These are phyloP conservation scores for Globisporangium carolinianum DNA, from an alignment of 352 stramenopile genomes.

Conservation along the genomic window DNA sequence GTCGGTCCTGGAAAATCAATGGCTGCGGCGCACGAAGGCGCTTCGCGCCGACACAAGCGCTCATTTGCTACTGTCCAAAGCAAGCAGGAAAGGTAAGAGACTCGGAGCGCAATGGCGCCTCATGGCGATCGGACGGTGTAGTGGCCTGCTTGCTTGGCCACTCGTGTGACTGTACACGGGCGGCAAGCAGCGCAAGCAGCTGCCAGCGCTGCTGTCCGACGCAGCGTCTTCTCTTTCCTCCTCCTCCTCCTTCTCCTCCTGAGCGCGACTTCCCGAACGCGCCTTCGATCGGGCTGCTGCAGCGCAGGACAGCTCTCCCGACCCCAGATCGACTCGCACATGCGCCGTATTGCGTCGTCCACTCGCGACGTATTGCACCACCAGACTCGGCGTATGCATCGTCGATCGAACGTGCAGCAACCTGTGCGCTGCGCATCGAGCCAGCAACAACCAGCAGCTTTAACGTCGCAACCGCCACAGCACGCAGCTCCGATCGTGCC, in stretches of 20 bases:
- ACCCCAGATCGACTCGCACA: no score
- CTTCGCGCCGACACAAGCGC: conserved; percentile 2
- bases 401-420: no score
- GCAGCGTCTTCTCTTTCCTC: background rate
- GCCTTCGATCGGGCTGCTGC: background rate
- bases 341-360: no score
- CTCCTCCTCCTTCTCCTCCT: background rate
- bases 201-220: background rate
- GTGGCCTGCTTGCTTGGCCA: background rate
- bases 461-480: no score
- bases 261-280: background rate
- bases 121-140: background rate
- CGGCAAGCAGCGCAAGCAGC: background rate
- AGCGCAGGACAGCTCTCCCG: background rate
- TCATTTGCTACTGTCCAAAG: conserved; percentile 86
- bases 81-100: conserved; percentile 67
- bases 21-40: conserved; percentile 33
- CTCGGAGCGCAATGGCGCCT: background rate
- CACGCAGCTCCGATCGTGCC: no score
- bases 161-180: no score
- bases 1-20: conserved; percentile 19
- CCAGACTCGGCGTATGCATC: no score
- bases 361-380: no score
- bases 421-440: no score
- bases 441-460: no score